Conservation (phyloP, 2,329 filamentous ascomycete species). For the Ascochyta clinopodiicola region DNA sequence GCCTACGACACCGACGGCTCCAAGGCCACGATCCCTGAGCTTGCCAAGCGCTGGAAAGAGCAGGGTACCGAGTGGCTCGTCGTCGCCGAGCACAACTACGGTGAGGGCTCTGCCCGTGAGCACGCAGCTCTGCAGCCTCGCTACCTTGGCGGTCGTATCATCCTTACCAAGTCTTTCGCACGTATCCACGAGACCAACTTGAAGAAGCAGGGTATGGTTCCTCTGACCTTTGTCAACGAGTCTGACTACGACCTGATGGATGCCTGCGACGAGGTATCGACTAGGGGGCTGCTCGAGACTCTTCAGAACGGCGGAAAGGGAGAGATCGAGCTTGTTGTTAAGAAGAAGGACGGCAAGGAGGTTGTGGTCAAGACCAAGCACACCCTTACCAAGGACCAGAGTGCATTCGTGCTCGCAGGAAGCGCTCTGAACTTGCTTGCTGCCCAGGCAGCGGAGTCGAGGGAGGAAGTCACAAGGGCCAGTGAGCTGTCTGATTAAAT, state of each 20-base stretch:
- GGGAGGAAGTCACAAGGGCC: slow-evolving; percentile 45
- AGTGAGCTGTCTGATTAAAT: slow-evolving; percentile 49
- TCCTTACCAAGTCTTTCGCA: slow-evolving; percentile 85
- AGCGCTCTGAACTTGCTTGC: slow-evolving; percentile 92
- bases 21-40: slow-evolving; percentile 80
- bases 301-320: slow-evolving; percentile 79
- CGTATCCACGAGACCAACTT: slow-evolving; percentile 95
- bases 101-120: slow-evolving; percentile 86
- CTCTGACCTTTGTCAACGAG: slow-evolving; percentile 87
- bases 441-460: slow-evolving; percentile 57
- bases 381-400: slow-evolving; percentile 87
- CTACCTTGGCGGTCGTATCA: slow-evolving; percentile 85
- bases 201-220: slow-evolving; percentile 97
- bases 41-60: slow-evolving; percentile 83
- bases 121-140: slow-evolving; percentile 89
- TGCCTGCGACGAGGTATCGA: slow-evolving; percentile 83
- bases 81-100: slow-evolving; percentile 97
- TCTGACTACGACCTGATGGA: slow-evolving; percentile 83
- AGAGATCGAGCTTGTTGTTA: slow-evolving; percentile 69
- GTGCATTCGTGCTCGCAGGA: slow-evolving; percentile 88
- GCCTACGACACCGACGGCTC: slow-evolving; percentile 86
- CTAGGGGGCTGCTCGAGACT: slow-evolving; percentile 83
- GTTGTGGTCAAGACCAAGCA: slow-evolving; percentile 80
- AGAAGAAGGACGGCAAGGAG: slow-evolving; percentile 65
- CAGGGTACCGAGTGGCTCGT: slow-evolving; percentile 84